These are phyloP conservation scores for Rubia peregrina DNA, from an alignment of 305 asterid species.

Conservation along the genomic window DNA sequence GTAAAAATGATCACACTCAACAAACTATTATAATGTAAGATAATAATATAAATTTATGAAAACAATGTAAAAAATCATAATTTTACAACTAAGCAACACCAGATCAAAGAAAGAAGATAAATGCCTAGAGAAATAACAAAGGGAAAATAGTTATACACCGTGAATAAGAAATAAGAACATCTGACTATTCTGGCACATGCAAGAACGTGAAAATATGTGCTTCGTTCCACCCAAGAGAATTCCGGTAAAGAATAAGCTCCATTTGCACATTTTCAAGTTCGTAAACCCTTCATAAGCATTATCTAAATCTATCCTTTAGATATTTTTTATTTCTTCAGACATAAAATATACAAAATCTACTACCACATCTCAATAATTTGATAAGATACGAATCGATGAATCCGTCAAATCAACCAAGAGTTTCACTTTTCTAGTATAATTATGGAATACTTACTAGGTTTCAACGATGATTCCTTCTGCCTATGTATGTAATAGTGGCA, in stretches of 20 bases:
- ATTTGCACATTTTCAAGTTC: background rate
- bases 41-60: too few species aligned
- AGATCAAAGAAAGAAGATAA: too few species aligned
- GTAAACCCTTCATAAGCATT: background rate
- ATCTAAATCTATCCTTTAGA: background rate
- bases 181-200: background rate
- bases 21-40: too few species aligned
- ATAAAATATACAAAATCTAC: background rate
- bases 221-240: background rate
- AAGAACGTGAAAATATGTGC: background rate
- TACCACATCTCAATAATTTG: background rate
- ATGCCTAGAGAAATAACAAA: background rate
- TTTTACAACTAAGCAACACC: background rate
- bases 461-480: too few species aligned
- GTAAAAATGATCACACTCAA: too few species aligned
- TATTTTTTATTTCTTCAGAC: background rate
- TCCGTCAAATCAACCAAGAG: background rate
- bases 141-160: background rate
- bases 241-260: background rate
- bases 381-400: background rate
- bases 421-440: too few species aligned
- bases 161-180: background rate
- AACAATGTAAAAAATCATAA: background rate
- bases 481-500: too few species aligned
- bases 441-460: too few species aligned